Base-by-base conservation (phyloP, 129 eudicot genomes). In the Pittosporum tobira region DNA sequence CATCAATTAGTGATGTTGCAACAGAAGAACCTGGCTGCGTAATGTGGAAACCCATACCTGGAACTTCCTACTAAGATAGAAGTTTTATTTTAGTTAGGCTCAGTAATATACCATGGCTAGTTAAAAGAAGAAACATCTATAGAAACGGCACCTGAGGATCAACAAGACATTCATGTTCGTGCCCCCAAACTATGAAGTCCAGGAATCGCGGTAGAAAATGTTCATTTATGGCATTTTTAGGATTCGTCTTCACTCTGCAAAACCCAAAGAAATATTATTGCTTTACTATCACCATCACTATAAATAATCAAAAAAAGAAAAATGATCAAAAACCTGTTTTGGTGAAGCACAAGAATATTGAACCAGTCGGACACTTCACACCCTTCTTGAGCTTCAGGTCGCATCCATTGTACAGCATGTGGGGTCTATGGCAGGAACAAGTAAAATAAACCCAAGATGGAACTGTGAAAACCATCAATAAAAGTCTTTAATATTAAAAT, bases 1-100 rank as follows among this genome's bases (percentile, higher is more conserved):
- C 99, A 50, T 87, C 94, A 34, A 87, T 87, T 51, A 93, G 78
- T 29, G 99, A 93, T 62, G 99, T 93, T 55, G 99, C 99, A 59
- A 93, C 86, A 49, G 99, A 93, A 63, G 99, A 93, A 65, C 99
- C 99, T 59, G 99, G 99, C 72, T 93, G 99, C 61, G 96, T 93
- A 34, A 93, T 87, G 80, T 93, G 99, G 73, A 93, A 93, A 50
- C 99, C 99, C 99, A 93, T 93, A 42, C 99, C 99, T 36, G 99
- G 77, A 79, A 87, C 96, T 79, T 93, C 99, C 99, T 93, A 79
- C 62, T 49, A 38, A 16, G 53, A 75, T 50, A 27, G 6, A 49
- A 66, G 61, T 29, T 16, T 40, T 64, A 44, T 43, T 58, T 64
- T 20, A 72, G 64, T 63, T 31, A 59, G 64, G 3, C 37, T 51